These are phyloP conservation scores for Aethionema arabicum DNA, from an alignment of 345 rosid genomes.

Conservation along the genomic window DNA sequence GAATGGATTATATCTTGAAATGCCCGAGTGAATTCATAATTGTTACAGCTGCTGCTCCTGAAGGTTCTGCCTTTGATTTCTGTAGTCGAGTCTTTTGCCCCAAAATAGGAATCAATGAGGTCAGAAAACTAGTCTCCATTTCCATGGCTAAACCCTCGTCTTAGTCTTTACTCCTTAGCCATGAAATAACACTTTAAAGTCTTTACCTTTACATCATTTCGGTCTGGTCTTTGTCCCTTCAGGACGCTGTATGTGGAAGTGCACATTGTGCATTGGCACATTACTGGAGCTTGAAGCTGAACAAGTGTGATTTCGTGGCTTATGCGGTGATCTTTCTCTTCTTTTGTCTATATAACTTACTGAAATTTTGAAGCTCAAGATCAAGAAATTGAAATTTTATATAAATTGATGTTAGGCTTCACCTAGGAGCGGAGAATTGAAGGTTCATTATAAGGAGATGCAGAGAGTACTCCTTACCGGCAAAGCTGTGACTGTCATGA, in stretches of 20 bases:
- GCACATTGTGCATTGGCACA: slow-evolving; percentile 70
- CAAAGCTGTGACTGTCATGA: slow-evolving; percentile 56
- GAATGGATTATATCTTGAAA: slow-evolving; percentile 43
- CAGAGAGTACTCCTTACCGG: slow-evolving; percentile 58
- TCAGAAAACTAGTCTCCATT: background rate
- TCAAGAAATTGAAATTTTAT: background rate
- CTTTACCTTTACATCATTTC: background rate
- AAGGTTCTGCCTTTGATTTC: slow-evolving; percentile 37
- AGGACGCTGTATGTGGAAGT: slow-evolving; percentile 74
- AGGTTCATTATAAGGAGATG: slow-evolving; percentile 41
- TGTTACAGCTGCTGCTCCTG: slow-evolving; percentile 55
- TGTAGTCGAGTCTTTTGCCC: slow-evolving; percentile 35
- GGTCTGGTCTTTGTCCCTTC: slow-evolving; percentile 8
- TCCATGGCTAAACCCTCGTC: background rate
- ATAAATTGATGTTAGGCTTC: slow-evolving; percentile 42
- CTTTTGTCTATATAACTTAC: background rate
- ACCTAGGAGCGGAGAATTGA: slow-evolving; percentile 48
- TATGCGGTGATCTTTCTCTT: slow-evolving; percentile 38
- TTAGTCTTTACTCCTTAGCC: background rate
- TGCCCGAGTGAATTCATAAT: slow-evolving; percentile 53
- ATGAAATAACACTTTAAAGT: background rate
- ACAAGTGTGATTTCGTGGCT: slow-evolving; percentile 58
- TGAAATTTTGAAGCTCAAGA: background rate
- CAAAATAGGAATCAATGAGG: slow-evolving; percentile 8
- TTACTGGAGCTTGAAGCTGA: slow-evolving; percentile 65